phyloP scores from a whole-genome alignment of 2,329 filamentous ascomycete species.

The Neospermospora avenae region DNA sequence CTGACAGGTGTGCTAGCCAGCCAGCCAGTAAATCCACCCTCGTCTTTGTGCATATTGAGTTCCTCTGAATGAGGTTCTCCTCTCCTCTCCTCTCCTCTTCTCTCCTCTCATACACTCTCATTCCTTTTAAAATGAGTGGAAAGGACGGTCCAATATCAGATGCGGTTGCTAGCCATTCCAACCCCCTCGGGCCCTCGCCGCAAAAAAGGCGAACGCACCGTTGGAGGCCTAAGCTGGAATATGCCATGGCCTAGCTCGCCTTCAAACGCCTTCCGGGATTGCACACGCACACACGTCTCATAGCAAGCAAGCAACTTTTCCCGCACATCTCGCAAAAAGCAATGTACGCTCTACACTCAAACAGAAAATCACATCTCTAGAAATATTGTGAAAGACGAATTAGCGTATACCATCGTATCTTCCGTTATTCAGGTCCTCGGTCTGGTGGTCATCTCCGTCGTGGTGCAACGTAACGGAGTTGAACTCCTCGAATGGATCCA shows the following conservation, averaged over 20 bases:
- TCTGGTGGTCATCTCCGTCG: slow-evolving; percentile 70
- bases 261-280: neutral
- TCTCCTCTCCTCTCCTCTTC: too few relatives aligned
- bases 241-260: neutral
- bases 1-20: neutral
- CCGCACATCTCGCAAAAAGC: slow-evolving; percentile 1
- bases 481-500: slow-evolving; percentile 96
- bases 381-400: neutral
- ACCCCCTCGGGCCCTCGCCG: neutral
- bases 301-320: slow-evolving; percentile 4
- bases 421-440: slow-evolving; percentile 32
- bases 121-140: too few relatives aligned
- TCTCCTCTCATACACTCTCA: too few relatives aligned
- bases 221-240: neutral
- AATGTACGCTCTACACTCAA: slow-evolving; percentile 13
- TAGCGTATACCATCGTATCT: slow-evolving; percentile 23
- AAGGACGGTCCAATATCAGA: too few relatives aligned
- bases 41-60: too few relatives aligned
- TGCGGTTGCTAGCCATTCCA: too few relatives aligned
- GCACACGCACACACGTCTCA: neutral
- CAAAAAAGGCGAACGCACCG: neutral
- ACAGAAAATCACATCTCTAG: slow-evolving; percentile 3
- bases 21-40: neutral
- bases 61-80: too few relatives aligned
- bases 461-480: slow-evolving; percentile 98